These are phyloP conservation scores for Miscanthus sacchariflorus DNA, from an alignment of 202 grass and related monocot species.

Conservation along the genomic window DNA sequence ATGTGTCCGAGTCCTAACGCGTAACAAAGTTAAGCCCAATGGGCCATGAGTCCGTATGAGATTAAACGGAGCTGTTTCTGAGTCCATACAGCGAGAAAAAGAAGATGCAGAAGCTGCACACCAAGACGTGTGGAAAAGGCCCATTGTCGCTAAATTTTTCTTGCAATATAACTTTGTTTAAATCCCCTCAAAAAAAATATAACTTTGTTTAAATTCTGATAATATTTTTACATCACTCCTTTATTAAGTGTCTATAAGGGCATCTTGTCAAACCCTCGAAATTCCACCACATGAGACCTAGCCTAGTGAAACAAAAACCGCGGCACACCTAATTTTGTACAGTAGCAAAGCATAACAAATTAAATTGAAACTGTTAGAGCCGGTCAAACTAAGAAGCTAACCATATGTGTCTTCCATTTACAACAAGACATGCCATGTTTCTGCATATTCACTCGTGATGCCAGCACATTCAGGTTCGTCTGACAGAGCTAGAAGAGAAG, in stretches of 20 bases:
- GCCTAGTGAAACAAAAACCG: neutral
- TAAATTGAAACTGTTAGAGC: neutral
- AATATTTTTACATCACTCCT: too few relatives aligned
- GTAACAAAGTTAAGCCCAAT: neutral
- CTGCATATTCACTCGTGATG: neutral
- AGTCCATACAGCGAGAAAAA: neutral
- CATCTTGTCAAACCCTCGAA: too few relatives aligned
- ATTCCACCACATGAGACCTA: neutral
- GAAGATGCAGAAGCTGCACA: neutral
- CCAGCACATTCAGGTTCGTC: neutral
- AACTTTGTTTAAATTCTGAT: too few relatives aligned
- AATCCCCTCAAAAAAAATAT: too few relatives aligned
- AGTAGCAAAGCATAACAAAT: neutral
- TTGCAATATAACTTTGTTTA: too few relatives aligned
- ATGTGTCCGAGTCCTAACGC: neutral
- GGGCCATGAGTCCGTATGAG: neutral
- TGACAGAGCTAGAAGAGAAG: neutral
- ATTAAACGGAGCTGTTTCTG: neutral
- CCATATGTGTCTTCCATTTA: neutral
- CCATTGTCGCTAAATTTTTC: too few relatives aligned
- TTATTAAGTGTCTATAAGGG: too few relatives aligned
- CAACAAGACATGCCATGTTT: neutral
- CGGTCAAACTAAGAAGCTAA: neutral
- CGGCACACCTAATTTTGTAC: neutral
- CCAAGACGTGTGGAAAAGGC: too few relatives aligned